A percentile compares a stretch with the other conserved stretches of the same genome.
phyloP scores from a whole-genome alignment of 2,329 filamentous ascomycete genomes.

The Aspergillus sojae region DNA sequence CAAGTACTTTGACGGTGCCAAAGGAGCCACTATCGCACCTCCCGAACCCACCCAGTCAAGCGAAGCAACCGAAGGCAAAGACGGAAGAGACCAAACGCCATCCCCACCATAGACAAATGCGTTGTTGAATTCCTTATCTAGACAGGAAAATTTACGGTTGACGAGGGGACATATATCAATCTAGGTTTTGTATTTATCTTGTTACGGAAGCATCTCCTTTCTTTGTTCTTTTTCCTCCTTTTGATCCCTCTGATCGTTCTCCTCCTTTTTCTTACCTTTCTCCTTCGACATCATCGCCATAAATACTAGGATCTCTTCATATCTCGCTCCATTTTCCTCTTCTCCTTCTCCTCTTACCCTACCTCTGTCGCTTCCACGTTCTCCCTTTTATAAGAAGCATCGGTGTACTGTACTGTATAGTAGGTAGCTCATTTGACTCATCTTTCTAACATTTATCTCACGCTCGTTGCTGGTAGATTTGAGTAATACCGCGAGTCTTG shows the following conservation, averaged over 20 bases:
- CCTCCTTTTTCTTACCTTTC: slow-evolving; percentile 3
- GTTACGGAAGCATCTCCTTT: slow-evolving; percentile 30
- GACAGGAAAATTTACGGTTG: slow-evolving; percentile 13
- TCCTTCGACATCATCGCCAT: slow-evolving; percentile 23
- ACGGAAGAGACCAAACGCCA: slow-evolving; percentile 39
- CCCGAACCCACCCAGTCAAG: slow-evolving; percentile 41
- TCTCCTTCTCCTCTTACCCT: slow-evolving; percentile 10
- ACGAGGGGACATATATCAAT: slow-evolving; percentile 19
- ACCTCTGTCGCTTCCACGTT: slow-evolving; percentile 3
- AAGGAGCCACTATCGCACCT: slow-evolving; percentile 57
- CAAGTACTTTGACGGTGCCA: slow-evolving; percentile 79
- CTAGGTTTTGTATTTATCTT: slow-evolving; percentile 30
- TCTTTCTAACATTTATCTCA: not conserved
- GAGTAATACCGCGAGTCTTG: not conserved
- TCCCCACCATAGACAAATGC: slow-evolving; percentile 26
- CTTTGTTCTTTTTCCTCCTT: slow-evolving; percentile 22
- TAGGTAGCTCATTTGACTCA: slow-evolving; percentile 20
- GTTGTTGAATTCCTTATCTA: not conserved
- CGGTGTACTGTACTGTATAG: slow-evolving; percentile 32
- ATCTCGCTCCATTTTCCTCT: slow-evolving; percentile 9
- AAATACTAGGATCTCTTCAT: slow-evolving; percentile 30
- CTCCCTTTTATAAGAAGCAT: slow-evolving; percentile 13
- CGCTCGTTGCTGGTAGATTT: not conserved
- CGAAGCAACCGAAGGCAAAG: slow-evolving; percentile 45
- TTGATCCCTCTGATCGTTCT: slow-evolving; percentile 5